phyloP scores from a whole-genome alignment of 2,329 filamentous ascomycete species.

The Beauveria brongniartii region DNA sequence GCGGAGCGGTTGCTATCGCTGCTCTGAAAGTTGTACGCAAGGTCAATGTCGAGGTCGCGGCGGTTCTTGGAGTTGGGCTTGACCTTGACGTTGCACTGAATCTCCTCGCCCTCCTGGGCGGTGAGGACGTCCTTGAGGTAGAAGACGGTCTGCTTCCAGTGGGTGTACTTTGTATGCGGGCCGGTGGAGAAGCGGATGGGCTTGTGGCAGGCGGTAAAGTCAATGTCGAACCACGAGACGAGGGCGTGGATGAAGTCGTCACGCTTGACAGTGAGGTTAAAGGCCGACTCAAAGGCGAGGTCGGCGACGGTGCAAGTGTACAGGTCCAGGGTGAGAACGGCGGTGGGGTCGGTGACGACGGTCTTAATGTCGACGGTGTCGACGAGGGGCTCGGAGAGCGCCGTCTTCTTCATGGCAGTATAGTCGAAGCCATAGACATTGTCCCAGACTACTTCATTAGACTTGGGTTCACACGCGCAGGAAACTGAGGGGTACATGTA shows the following conservation, averaged over 20 bases:
- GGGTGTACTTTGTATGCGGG: conserved; percentile 97
- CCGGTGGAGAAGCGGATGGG: conserved; percentile 94
- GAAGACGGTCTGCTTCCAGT: conserved; percentile 99
- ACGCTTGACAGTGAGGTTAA: conserved; percentile 67
- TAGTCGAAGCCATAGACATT: conserved; percentile 99
- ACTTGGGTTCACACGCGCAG: not conserved
- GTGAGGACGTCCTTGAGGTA: conserved; percentile 92
- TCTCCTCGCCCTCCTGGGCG: conserved; percentile 76
- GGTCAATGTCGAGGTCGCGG: conserved; percentile 85
- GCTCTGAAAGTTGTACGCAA: conserved; percentile 75
- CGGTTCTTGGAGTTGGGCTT: conserved; percentile 90
- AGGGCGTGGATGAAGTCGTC: conserved; percentile 95
- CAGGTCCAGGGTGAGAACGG: conserved; percentile 81
- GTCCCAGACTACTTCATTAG: conserved; percentile 71
- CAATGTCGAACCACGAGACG: conserved; percentile 98
- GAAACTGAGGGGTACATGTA: not conserved
- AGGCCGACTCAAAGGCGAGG: conserved; percentile 74
- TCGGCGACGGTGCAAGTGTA: conserved; percentile 82
- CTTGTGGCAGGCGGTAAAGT: conserved; percentile 98
- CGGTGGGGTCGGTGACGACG: conserved; percentile 82
- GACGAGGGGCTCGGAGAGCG: conserved; percentile 90
- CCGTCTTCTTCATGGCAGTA: conserved; percentile 84
- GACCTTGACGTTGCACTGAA: conserved; percentile 67
- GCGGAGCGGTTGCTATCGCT: conserved; percentile 61
- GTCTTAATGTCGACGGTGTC: conserved; percentile 98